Conservation (phyloP, 495 filamentous ascomycete species). For the Neurospora sp. region DNA sequence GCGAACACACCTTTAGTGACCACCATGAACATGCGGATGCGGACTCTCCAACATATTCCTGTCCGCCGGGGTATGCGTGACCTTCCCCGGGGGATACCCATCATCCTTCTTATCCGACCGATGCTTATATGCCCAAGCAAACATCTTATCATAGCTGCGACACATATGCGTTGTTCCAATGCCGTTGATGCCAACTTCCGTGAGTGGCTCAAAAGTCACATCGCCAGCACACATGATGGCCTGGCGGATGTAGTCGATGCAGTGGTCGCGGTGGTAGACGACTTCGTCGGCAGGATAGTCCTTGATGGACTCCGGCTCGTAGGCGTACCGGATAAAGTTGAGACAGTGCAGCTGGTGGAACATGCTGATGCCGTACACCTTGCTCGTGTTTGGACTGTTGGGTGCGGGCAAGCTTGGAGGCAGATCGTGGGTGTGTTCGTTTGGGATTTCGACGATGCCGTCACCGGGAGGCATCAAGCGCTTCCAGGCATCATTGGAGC, state of each 20-base stretch:
- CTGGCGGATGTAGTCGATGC: slow-evolving; percentile 22
- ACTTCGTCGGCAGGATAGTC: background rate
- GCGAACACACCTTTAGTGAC: no score
- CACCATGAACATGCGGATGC: background rate
- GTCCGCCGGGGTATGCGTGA: background rate
- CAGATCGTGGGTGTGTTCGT: background rate
- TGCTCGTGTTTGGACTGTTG: background rate
- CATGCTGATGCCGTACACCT: slow-evolving; percentile 2
- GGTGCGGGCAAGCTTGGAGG: background rate
- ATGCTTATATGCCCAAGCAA: slow-evolving; percentile 3
- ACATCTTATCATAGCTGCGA: slow-evolving; percentile 1
- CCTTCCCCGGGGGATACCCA: background rate
- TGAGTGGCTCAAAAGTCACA: slow-evolving; percentile 9
- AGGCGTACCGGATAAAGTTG: slow-evolving; percentile 2
- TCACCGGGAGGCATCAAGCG: background rate
- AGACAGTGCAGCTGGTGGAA: background rate
- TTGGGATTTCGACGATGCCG: slow-evolving; percentile 4
- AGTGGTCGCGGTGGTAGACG: slow-evolving; percentile 16
- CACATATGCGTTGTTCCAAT: slow-evolving; percentile 4
- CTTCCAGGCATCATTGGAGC: slow-evolving; percentile 4
- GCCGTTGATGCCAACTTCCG: background rate
- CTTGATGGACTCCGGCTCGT: background rate
- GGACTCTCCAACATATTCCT: background rate
- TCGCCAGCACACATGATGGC: slow-evolving; percentile 24
- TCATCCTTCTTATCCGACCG: background rate